phyloP scores from a whole-genome alignment of 345 rosid genomes.

The Eucalyptus fibrosa region DNA sequence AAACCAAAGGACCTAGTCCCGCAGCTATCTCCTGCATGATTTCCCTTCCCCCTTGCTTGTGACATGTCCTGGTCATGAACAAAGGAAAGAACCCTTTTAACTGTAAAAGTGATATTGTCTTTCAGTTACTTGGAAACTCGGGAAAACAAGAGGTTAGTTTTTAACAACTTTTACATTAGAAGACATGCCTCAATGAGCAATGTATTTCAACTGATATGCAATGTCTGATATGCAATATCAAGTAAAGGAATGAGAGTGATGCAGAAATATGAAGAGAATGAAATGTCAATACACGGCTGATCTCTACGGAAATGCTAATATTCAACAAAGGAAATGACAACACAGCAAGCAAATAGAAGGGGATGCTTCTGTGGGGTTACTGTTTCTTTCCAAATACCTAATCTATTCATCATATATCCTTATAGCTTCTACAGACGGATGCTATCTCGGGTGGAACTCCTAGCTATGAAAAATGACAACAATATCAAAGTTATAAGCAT shows the following conservation, averaged over 20 bases:
- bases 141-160: background rate
- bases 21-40: constrained; percentile 1
- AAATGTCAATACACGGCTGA: background rate
- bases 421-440: background rate
- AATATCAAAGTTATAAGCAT: background rate
- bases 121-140: background rate
- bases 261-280: background rate
- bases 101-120: background rate
- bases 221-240: background rate
- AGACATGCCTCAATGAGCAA: background rate
- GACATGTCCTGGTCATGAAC: constrained; percentile 12
- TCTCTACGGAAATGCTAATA: background rate
- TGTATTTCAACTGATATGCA: background rate
- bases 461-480: background rate
- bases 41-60: background rate
- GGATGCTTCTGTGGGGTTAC: background rate
- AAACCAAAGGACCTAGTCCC: constrained; percentile 7
- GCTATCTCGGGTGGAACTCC: background rate
- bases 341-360: background rate
- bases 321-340: background rate
- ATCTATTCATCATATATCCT: background rate
- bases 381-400: background rate
- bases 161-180: background rate
- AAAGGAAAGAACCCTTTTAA: background rate
- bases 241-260: background rate